phyloP scores from a whole-genome alignment of 2,329 filamentous ascomycete genomes.

The Pseudocercospora pini-densiflorae region DNA sequence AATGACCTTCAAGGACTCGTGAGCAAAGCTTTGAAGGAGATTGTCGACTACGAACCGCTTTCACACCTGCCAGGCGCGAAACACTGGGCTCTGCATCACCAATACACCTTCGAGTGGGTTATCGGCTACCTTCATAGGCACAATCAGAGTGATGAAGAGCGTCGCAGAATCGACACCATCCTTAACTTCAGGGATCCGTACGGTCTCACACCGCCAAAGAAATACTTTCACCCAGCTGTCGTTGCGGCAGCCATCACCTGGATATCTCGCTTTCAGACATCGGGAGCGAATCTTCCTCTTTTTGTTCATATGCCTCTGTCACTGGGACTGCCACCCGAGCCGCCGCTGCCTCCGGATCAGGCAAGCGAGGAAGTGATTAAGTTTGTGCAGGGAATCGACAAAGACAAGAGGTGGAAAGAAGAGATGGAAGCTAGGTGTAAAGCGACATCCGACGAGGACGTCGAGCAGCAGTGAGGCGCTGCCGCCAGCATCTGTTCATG shows the following conservation, averaged over 20 bases:
- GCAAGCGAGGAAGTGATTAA: no score
- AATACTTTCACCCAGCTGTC: not conserved
- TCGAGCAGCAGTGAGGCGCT: no score
- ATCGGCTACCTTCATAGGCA: not conserved
- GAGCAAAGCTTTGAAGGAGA: not conserved
- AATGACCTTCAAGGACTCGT: not conserved
- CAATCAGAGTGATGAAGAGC: not conserved
- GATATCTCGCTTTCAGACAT: not conserved
- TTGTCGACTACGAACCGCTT: not conserved
- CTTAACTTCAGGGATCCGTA: not conserved
- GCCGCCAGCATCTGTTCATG: no score
- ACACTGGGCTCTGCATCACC: conserved; percentile 1
- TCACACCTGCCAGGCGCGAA: not conserved
- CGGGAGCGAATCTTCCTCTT: not conserved
- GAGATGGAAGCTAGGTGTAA: no score
- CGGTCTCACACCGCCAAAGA: not conserved
- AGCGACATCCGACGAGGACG: no score
- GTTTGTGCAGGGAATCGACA: no score
- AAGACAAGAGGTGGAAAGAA: no score
- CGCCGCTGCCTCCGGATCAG: no score
- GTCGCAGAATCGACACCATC: not conserved
- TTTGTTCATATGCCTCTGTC: no score
- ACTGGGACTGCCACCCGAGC: no score
- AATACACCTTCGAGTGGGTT: not conserved
- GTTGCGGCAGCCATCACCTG: not conserved